Conservation (phyloP, 2,329 filamentous ascomycete species). For the Cordyceps javanica region DNA sequence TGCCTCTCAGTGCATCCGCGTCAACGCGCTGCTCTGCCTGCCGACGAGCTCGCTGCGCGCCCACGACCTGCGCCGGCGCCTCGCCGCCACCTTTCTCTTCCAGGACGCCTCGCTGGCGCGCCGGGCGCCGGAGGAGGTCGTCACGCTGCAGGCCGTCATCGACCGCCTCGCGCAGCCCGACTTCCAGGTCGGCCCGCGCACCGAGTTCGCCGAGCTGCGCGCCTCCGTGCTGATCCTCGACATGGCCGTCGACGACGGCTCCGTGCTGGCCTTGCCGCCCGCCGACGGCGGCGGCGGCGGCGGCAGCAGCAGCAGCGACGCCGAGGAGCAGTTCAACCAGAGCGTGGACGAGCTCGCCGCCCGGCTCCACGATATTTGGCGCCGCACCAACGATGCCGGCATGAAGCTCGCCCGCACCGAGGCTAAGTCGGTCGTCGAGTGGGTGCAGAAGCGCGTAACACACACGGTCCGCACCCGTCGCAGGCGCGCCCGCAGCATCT, state of each 20-base stretch:
- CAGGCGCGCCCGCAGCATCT: constrained; percentile 47
- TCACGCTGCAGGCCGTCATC: constrained; percentile 39
- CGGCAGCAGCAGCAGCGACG: too few species aligned
- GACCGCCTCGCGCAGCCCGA: constrained; percentile 39
- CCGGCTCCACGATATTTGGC: constrained; percentile 50
- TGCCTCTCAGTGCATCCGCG: constrained; percentile 43
- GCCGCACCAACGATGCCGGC: constrained; percentile 66
- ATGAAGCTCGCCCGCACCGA: constrained; percentile 67
- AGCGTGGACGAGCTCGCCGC: constrained; percentile 61
- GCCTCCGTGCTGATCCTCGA: constrained; percentile 65
- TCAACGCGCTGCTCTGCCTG: constrained; percentile 52
- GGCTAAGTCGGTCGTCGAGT: constrained; percentile 69
- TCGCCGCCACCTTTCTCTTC: constrained; percentile 61
- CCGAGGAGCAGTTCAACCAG: constrained; percentile 55
- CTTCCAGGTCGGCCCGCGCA: constrained; percentile 48
- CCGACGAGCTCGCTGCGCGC: constrained; percentile 43
- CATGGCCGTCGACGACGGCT: constrained; percentile 63
- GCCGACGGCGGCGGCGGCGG: too few species aligned
- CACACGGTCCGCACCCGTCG: constrained; percentile 63
- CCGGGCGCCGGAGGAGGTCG: constrained; percentile 33
- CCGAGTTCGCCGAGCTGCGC: constrained; percentile 63
- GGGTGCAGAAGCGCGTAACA: constrained; percentile 65
- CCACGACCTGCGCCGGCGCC: constrained; percentile 57
- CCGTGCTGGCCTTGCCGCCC: constrained; percentile 18
- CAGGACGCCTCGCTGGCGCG: constrained; percentile 37